Percentiles rank a stretch among this genome's conserved stretches.
phyloP scores from a whole-genome alignment of 306 rosid species.

The Datisca glomerata region DNA sequence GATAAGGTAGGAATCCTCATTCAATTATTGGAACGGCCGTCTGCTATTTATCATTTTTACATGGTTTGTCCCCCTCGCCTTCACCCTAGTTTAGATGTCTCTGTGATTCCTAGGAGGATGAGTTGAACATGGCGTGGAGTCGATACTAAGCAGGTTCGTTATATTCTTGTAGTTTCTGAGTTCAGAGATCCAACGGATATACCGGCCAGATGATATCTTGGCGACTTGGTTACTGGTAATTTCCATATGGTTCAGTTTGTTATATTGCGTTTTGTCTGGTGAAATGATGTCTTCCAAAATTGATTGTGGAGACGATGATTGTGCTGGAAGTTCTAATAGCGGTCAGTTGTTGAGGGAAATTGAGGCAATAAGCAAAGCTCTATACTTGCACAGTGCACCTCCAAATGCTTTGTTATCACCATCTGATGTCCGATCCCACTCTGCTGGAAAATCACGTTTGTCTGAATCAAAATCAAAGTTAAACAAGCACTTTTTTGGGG shows the following conservation, averaged over 20 bases:
- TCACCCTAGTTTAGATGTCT: background rate
- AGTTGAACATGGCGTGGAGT: background rate
- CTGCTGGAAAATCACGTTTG: conserved; percentile 24
- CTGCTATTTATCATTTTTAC: background rate
- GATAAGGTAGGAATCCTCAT: too few relatives aligned
- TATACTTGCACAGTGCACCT: conserved; percentile 38
- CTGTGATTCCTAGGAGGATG: too few relatives aligned
- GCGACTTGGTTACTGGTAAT: background rate
- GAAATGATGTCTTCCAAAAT: conserved; percentile 25
- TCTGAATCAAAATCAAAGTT: conserved; percentile 20
- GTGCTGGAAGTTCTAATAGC: conserved; percentile 19
- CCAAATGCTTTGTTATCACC: conserved; percentile 18
- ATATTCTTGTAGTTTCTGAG: too few relatives aligned
- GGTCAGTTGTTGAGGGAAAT: conserved; percentile 46
- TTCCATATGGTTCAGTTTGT: conserved; percentile 12
- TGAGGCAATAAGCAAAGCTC: conserved; percentile 73
- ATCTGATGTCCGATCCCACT: conserved; percentile 23
- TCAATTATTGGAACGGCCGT: too few relatives aligned
- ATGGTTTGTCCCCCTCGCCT: background rate
- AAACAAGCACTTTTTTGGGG: conserved; percentile 18
- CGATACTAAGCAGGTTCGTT: too few relatives aligned
- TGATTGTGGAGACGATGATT: conserved; percentile 19
- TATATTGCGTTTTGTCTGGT: conserved; percentile 6
- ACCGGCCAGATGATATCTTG: background rate
- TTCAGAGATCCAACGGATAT: background rate